Base-by-base conservation (phyloP, 345 rosid species). In the Reutealis trisperma region DNA sequence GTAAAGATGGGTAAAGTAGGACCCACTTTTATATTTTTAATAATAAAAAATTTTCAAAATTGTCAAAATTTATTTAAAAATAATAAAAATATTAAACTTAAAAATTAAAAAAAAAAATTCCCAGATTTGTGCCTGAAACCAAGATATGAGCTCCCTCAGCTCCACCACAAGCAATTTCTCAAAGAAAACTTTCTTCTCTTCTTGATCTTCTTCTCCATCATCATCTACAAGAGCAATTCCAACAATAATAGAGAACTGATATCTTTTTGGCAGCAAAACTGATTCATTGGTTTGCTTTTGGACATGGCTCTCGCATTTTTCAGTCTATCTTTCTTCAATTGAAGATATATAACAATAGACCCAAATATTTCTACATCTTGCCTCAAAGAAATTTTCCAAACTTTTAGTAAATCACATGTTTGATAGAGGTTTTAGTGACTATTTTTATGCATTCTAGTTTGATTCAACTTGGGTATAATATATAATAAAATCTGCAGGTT, bases 301-400 rank as follows among this genome's bases (percentile, higher is more conserved):
- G 62, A 47, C 0, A 70, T 70, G 73, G 73, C 73, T 21, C 14
- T 70, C 22, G 62, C 62, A 1, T 70, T 70, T 15, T 70, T 70
- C 19, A 27, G 45, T 70, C 73, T 70, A 42, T 70, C 73, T 0
- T 54, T 70, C 27, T 52, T 70, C 30, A 27, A 27, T 27, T 27
- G 30, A 27, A 27, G 30, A 27, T 27, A 27, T 27, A 27, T 27
- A 27, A 27, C 30, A 27, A 27, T 93, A 51, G 91, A 92, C 84
- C 92, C 96, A 8, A 79, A 79, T 76, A 88, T 89, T 71, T 88
- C 98, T n/a, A 82, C 90, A 2, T 19, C 78, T 1, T 49, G 55
- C 69, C 93, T 96, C 62, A 84, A 79, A 77, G 89, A 78, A 24
- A 79, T 85, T 73, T 96, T 96, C 78, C 86, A 89, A 66, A 81